Base-by-base conservation (phyloP, 2,329 filamentous ascomycete genomes). In the Pseudocercospora macadamiae region DNA sequence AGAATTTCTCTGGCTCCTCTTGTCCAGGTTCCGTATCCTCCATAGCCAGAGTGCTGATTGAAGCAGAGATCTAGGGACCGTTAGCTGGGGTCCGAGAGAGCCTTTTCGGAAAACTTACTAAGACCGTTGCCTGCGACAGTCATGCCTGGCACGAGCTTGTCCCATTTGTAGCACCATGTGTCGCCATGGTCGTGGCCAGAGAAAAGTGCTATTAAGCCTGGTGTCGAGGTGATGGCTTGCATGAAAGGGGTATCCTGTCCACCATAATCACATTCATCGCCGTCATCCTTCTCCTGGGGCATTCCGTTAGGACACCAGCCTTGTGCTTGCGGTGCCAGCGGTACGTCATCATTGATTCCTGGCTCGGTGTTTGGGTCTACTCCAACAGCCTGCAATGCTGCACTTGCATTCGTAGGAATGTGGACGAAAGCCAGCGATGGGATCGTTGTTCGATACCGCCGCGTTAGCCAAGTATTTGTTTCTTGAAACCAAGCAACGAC, bases 181-280 rank as follows among this genome's bases (percentile, higher is more conserved):
- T 71, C 66, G 4, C 71, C 71, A 61, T 90, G 88, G 63, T 89
- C 86, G 62, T 91, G 88, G 0, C 86, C 88, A 3, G 79, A 81
- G 70, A 89, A 87, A 4, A 88, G 66, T 0, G 76, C 84, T 44
- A 85, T 79, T 12, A 89, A 64, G 0, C 85, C 84, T 0, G 76
- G 66, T 0, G 82, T 86, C 0, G 79, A 73, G 0, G 81, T 74
- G 2, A 90, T 67, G 0, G 86, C 85, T 56, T 80, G 68, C 85
- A 89, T 88, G 61, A 91, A 90, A 0, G 80, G 77, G 0, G 77
- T 70, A 56, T 89, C 86, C 54, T 87, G 74, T 3, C 75, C 76
- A 1, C 68, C 69, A 28, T 80, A 80, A 16, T 53, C 63, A 51
- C 67, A 72, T n/a, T n/a, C n/a, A n/a, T n/a, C n/a, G 66, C 52